Base-by-base conservation (phyloP, 768 basidiomycete species). In the Suillus discolor region DNA sequence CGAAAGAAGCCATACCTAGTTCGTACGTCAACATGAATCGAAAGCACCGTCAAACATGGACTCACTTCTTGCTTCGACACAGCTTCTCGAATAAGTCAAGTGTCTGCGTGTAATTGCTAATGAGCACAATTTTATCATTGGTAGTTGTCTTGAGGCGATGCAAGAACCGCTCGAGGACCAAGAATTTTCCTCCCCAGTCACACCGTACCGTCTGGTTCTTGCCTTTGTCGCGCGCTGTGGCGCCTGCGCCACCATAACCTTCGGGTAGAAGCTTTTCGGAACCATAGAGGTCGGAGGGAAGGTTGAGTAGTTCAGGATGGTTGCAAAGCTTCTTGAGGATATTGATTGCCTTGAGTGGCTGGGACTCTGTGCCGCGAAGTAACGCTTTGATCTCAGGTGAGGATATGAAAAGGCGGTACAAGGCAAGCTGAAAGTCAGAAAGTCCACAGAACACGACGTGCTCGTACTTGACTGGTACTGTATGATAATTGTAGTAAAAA, bases 401-500 rank as follows among this genome's bases (percentile, higher is more conserved):
- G 4, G 89, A 90, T 67, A 97, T 96, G 73, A 98, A 98, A 38
- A 93, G 83, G 57, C 89, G 89, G 74, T 98, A 98, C 3, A 98
- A 81, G 8, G 92, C 81, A 16, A 93, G 79, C 71, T 98, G 96
- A 70, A 97, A 89, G 18, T 89, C 82, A 2, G 93, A 94, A 5
- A 93, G 84, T 49, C 87, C 84, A 75, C 96, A 98, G 78, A 97
- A 98, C 0, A 98, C 96, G 67, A 98, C 92, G 66, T 98, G 95
- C 75, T 99, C 97, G 79, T 99, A 99, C 77, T 99, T 99, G 79
- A 99, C 94, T 11, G 97, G 97, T 36, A 99, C 97, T 99, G 71
- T 2, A 61, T 36, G 53, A 68, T 42, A 64, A 63, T 69, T 57
- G 64, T 66, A 20, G 45, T 57, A 65, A 70, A 53, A 39, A 16